Conservation (phyloP, 495 filamentous ascomycete species). For the Lindgomyces ingoldianus region DNA sequence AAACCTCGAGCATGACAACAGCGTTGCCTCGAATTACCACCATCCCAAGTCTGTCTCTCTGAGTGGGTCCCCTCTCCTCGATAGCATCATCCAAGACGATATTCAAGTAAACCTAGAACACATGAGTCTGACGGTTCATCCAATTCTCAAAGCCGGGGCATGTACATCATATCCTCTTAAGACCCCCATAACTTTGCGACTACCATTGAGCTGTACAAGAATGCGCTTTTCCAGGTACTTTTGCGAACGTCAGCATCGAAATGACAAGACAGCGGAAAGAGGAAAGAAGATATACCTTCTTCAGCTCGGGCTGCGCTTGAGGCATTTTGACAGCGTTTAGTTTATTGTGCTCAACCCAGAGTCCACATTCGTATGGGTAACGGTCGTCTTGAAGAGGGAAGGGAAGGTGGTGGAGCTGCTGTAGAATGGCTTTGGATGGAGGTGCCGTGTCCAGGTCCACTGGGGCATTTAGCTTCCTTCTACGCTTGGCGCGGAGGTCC, state of each 20-base stretch:
- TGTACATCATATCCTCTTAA: constrained; percentile 92
- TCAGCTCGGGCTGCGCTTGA: constrained; percentile 97
- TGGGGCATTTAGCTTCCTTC: too few relatives aligned
- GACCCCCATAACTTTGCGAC: constrained; percentile 92
- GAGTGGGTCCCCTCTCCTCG: constrained; percentile 88
- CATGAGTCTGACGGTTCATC: background rate
- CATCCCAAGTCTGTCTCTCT: constrained; percentile 90
- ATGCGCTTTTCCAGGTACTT: constrained; percentile 99
- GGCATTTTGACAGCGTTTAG: constrained; percentile 69
- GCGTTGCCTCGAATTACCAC: constrained; percentile 59
- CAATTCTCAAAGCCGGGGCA: background rate
- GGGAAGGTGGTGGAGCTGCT: background rate
- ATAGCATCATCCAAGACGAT: constrained; percentile 98
- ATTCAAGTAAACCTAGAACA: constrained; percentile 97
- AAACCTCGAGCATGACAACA: constrained; percentile 67
- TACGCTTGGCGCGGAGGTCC: background rate
- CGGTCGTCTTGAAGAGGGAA: too few relatives aligned
- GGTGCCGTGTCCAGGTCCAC: too few relatives aligned
- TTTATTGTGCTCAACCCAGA: background rate
- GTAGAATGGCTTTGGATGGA: background rate
- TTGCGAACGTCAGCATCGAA: background rate
- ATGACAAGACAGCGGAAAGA: background rate
- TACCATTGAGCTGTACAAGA: constrained; percentile 96
- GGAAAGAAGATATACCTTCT: constrained; percentile 66
- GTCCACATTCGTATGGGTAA: too few relatives aligned